Base-by-base conservation (phyloP, 805 yeast species). In the Pichia nanzhaoensis region DNA sequence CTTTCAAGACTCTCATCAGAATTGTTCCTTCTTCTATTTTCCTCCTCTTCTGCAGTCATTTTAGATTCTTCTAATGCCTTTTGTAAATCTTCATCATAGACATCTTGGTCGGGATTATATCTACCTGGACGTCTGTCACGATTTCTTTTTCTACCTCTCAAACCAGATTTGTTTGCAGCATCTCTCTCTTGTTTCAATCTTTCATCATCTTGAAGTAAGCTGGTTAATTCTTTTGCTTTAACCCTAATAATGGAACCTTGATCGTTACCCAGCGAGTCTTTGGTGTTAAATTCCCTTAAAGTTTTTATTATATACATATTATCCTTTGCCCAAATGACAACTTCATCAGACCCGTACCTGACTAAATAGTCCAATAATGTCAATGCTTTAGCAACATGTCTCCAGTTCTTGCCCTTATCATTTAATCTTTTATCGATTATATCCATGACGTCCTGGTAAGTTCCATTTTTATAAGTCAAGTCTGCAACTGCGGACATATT, bases 371-470 rank as follows among this genome's bases (percentile, higher is more conserved):
- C 96, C 54, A 91, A 72, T n/a, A 91, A 81, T 2, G 95, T 84
- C 50, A 91, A 71, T 1, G 95, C 82, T 64, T 91, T 93, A 51
- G 95, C 90, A 41, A 91, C 90, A 62, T 91, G 99, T 53, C 96
- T 77, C 97, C 97, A 91, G 67, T 91, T 85, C 63, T 89, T 90
- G 50, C 98, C 98, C 69, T 90, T 90, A 61, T 91, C 98, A 59
- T 91, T 91, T 52, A 91, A 69, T 51, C 99, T 76, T 53, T 88
- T 78, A 66, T 91, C 97, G 37, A 91, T 66, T 82, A 91, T 88
- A 59, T 91, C 97, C 95, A 91, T 85, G 39, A 89, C 79, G 59
- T 89, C 95, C 57, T 88, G 73, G 56, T 89, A 80, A 55, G 87
- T 95, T 6, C 82, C 78, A 51, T 58, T 66, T 53, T 80, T 84